Evolutionary conservation across 352 stramenopile species (phyloP).

Genomic region (Nothophytophthora sp.): DNA sequence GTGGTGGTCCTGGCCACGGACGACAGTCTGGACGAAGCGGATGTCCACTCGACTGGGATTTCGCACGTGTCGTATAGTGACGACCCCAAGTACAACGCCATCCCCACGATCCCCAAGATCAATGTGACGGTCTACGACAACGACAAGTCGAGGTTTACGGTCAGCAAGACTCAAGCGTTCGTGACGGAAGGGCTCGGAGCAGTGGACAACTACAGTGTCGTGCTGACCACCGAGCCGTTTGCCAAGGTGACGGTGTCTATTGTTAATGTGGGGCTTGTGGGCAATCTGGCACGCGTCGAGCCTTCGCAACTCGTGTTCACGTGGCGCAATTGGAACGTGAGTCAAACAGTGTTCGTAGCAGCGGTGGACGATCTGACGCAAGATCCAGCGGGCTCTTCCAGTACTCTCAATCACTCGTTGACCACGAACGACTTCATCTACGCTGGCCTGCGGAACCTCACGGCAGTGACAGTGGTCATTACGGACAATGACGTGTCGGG

Average conservation of each 20-base stretch:
- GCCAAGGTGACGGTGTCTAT: conserved; percentile 57
- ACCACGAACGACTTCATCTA: conserved; percentile 75
- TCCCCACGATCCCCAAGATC: conserved; percentile 55
- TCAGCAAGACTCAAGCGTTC: conserved; percentile 38
- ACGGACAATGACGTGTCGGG: conserved; percentile 67
- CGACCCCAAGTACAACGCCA: conserved; percentile 69
- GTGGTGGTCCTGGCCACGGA: conserved; percentile 61
- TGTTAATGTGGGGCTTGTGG: conserved; percentile 48
- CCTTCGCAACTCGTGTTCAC: conserved; percentile 54
- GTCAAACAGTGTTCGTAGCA: conserved; percentile 48
- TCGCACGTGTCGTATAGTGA: conserved; percentile 68
- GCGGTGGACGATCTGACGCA: conserved; percentile 67
- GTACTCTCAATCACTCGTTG: conserved; percentile 52
- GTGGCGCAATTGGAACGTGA: conserved; percentile 70
- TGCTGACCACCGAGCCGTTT: conserved; percentile 65
- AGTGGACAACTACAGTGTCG: conserved; percentile 51
- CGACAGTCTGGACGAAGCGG: conserved; percentile 68
- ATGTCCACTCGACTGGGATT: conserved; percentile 64
- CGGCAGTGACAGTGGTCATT: conserved; percentile 50
- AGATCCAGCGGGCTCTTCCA: conserved; percentile 48
- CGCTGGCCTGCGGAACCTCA: conserved; percentile 36
- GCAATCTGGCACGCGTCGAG: conserved; percentile 35
- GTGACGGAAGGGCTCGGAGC: conserved; percentile 46
- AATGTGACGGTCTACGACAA: conserved; percentile 64
- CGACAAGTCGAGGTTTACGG: conserved; percentile 52